phyloP scores from a whole-genome alignment of 2,329 filamentous ascomycete genomes.

The Neofusicoccum parvum region DNA sequence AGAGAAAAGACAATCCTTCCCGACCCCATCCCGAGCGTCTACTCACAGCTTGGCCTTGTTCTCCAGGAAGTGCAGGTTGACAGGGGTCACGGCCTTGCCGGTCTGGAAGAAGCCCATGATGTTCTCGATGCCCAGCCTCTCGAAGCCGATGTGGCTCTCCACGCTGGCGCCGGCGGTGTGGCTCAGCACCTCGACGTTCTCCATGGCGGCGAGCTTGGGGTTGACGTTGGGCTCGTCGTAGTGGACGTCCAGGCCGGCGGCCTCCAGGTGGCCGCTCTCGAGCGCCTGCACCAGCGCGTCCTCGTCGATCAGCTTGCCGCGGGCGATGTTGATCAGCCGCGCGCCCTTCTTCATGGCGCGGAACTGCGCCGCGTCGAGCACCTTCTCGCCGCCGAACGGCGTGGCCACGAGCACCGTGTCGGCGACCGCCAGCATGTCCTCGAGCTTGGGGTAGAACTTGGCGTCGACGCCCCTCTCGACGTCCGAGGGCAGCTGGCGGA shows the following conservation, averaged over 20 bases:
- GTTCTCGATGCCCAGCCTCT: constrained; percentile 68
- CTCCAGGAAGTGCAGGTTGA: constrained; percentile 60
- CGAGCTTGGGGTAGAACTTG: constrained; percentile 31
- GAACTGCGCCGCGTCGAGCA: constrained; percentile 44
- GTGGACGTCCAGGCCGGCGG: constrained; percentile 55
- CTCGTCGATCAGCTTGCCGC: constrained; percentile 56
- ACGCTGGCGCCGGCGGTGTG: constrained; percentile 70
- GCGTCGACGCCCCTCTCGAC: constrained; percentile 27
- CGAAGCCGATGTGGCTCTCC: constrained; percentile 67
- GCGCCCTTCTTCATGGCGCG: constrained; percentile 52
- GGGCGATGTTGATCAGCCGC: constrained; percentile 55
- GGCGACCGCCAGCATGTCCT: constrained; percentile 30
- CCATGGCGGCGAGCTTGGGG: constrained; percentile 46
- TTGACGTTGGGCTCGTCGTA: constrained; percentile 56
- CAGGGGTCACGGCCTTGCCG: constrained; percentile 59
- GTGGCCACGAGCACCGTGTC: constrained; percentile 39
- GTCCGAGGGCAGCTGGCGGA: constrained; percentile 24
- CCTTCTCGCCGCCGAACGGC: constrained; percentile 30
- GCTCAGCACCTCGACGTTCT: constrained; percentile 62
- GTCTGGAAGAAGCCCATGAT: constrained; percentile 61
- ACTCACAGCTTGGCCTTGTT: constrained; percentile 29
- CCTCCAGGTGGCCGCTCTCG: constrained; percentile 50
- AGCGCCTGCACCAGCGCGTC: constrained; percentile 51
- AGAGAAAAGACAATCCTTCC: background rate
- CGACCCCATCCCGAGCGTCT: background rate